Evolutionary conservation across 2,329 filamentous ascomycete genomes (phyloP), one percentile per base, ranked within the genome.

Genomic region (Zymoseptoria ardabiliae): DNA sequence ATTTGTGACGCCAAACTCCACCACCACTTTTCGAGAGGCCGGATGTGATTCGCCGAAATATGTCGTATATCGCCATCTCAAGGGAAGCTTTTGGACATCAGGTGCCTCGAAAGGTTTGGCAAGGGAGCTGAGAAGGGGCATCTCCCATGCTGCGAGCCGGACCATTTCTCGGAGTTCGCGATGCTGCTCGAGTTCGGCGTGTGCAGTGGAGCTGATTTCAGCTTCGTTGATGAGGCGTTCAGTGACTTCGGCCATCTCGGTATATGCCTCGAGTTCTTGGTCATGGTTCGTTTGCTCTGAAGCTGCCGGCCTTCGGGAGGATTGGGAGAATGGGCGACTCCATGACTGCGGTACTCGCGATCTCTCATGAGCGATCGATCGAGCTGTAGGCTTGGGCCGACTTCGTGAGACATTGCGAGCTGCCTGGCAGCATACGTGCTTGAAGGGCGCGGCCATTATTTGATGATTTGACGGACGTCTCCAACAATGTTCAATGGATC

Each of bases 1-100:
- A 75, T 97, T 91, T 74, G 75, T 62, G 89, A 87, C 64, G 82
- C 85, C 55, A 76, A 97, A 96, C 73, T 97, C 90, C 58, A 97
- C 85, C 11, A 97, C 92, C 20, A 99, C 92, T 80, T 99, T 99
- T 72, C 86, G 87, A 75, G 91, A 86, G 2, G 93, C 91, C 0
- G 94, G 93, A 77, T 99, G 95, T 58, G 84, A 80, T 76, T 97
- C 94, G 69, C 93, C 93, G 82, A 99, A 88, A 77, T 97, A 97
- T 45, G 88, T 92, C 17, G 94, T 99, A 79, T 96, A 97, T 69
- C 94, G 88, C 85, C 97, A 99, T 69, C 93, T 88, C 59, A 99
- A 84, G 52, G 91, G 85, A 68, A 89, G 81, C 28, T 80, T 74
- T 13, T 82, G 81, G 5, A n/a, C 20, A 19, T 62, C 19, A 1